phyloP scores from a whole-genome alignment of 257 asterid species.

The Vinca minor region DNA sequence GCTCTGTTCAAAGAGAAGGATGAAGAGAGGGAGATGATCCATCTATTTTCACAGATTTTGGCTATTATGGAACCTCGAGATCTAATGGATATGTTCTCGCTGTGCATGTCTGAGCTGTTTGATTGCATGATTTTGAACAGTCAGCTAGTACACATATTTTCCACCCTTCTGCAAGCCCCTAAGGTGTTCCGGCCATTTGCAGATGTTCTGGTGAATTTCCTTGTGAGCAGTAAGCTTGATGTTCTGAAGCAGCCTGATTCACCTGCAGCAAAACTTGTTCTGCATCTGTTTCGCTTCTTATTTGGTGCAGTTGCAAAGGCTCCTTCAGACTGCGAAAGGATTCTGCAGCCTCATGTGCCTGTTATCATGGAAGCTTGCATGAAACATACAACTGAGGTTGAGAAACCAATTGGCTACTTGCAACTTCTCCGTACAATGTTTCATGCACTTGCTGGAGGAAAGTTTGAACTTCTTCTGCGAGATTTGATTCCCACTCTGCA shows the following conservation, averaged over 20 bases:
- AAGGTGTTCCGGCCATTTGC: conserved; percentile 97
- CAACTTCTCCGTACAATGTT: conserved; percentile 97
- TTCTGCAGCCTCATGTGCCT: conserved; percentile 92
- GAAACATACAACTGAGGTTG: conserved; percentile 85
- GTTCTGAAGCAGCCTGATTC: conserved; percentile 96
- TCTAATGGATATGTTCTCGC: conserved; percentile 95
- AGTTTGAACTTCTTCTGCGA: conserved; percentile 85
- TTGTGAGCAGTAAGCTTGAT: conserved; percentile 90
- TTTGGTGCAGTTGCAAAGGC: conserved; percentile 91
- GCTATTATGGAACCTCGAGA: conserved; percentile 99
- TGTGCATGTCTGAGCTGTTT: conserved; percentile 97
- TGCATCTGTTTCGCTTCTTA: conserved; percentile 89
- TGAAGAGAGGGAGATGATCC: conserved; percentile 96
- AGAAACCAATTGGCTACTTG: conserved; percentile 82
- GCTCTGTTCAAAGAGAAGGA: conserved; percentile 96
- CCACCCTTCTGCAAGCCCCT: conserved; percentile 85
- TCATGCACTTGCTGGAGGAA: conserved; percentile 95
- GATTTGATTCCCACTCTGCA: conserved; percentile 81
- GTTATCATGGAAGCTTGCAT: conserved; percentile 94
- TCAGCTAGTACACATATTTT: conserved; percentile 87
- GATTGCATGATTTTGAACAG: conserved; percentile 95
- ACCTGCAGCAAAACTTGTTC: conserved; percentile 95
- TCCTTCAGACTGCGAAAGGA: conserved; percentile 94
- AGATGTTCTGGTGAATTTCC: conserved; percentile 92
- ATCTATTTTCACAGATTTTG: conserved; percentile 79